Evolutionary conservation across 2,329 filamentous ascomycete genomes (phyloP).

Genomic region (Colletotrichum phormii): DNA sequence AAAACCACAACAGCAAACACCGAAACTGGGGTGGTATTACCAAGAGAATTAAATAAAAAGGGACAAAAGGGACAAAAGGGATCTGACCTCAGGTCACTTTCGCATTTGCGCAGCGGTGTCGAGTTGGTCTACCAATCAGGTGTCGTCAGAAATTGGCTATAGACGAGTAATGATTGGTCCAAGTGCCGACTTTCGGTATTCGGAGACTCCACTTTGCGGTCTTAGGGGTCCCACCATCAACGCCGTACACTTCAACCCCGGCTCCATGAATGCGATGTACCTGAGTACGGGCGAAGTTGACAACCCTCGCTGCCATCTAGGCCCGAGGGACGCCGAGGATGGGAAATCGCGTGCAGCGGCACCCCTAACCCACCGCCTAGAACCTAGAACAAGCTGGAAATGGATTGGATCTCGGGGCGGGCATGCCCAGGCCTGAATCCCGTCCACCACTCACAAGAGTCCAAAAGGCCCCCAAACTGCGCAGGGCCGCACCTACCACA

Average conservation of each 20-base stretch:
- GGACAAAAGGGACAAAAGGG: background rate
- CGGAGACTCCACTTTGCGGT: background rate
- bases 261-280: background rate
- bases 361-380: background rate
- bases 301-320: background rate
- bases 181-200: background rate
- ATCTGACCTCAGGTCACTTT: background rate
- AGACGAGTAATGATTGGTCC: slow-evolving; percentile 5
- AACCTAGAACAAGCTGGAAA: background rate
- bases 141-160: slow-evolving; percentile 7
- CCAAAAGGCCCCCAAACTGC: background rate
- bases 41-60: background rate
- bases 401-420: background rate
- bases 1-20: background rate
- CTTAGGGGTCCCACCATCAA: slow-evolving; percentile 2
- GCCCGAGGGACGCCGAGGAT: background rate
- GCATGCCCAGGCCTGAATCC: background rate
- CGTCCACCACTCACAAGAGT: background rate
- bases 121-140: background rate
- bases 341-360: background rate
- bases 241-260: slow-evolving; percentile 1
- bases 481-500: background rate
- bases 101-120: background rate
- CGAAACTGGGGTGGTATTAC: background rate
- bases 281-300: background rate